Conservation (phyloP, 345 rosid species). For the Eucalyptus melliodora region DNA sequence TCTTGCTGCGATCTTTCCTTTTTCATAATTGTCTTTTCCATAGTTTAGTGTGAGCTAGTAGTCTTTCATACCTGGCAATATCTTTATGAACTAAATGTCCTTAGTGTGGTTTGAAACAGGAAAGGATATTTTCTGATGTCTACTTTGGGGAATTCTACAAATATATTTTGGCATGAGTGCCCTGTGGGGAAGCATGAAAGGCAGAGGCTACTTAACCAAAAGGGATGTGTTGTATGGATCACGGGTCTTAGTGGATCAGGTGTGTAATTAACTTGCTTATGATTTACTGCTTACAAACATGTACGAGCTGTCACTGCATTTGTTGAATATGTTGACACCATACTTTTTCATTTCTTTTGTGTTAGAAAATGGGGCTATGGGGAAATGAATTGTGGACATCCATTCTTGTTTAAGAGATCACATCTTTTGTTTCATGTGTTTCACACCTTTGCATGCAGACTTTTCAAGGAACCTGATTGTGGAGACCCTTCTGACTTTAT, state of each 20-base stretch:
- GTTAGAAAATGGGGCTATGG: background rate
- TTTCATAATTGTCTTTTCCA: background rate
- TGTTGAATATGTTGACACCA: background rate
- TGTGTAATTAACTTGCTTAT: background rate
- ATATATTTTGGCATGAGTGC: conserved; percentile 91
- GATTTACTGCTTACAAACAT: background rate
- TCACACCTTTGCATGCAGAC: background rate
- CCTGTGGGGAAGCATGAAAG: conserved; percentile 70
- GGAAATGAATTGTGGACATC: background rate
- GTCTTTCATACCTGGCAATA: background rate
- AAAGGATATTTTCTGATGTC: conserved; percentile 35
- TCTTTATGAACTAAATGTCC: background rate
- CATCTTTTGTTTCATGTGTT: background rate
- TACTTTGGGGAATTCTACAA: conserved; percentile 44
- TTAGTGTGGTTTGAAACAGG: background rate
- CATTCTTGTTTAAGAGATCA: background rate
- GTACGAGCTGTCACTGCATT: background rate
- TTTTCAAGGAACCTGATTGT: background rate
- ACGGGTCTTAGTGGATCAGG: conserved; percentile 99
- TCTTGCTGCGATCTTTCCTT: background rate
- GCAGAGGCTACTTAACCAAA: conserved; percentile 69
- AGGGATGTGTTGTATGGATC: conserved; percentile 92
- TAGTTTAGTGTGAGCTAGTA: background rate
- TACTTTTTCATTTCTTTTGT: background rate
- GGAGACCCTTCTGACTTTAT: background rate